Base-by-base conservation (phyloP, 2,329 filamentous ascomycete species). In the Aspergillus sp. region DNA sequence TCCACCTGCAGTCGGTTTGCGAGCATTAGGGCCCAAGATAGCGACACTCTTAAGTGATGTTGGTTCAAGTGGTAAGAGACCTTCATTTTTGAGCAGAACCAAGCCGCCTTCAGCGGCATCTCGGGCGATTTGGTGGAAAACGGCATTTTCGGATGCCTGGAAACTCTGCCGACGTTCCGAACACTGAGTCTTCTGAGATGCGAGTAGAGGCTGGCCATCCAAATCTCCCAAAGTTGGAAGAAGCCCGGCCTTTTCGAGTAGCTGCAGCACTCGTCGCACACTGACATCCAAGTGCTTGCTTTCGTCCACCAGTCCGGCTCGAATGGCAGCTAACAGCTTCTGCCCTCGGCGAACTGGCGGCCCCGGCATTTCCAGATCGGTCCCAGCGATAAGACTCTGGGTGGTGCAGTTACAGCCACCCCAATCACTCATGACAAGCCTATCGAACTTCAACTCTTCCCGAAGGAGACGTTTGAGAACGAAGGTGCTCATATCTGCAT, bases 401-500 rank as follows among this genome's bases (percentile, higher is more conserved):
- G 54, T 46, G 1, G 56, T 58, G n/a, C 32, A 42, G 42, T 59
- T 58, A 12, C 45, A 12, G 2, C 62, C 60, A 2, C 55, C 54
- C 61, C 58, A 65, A 51, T 65, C 63, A n/a, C 54, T 60, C 57
- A 62, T 61, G 2, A 63, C 56, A 3, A 63, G 29, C 0, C 59
- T 32, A 7, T 64, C 39, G 16, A 31, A 65, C 7, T 26, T 6
- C 52, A 49, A 60, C 42, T 63, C 60, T 1, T 51, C 29, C 7
- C 60, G 54, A 4, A 63, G 31, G 6, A 56, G 14, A 2, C 24
- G 26, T 9, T 45, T 11, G 14, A 63, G 39, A 4, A 63, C 32
- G 2, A n/a, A 16, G 1, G 39, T 14, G 7, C 39, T 52, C 5
- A 36, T 5, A 16, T 55, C 56, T 11, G 46, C 51, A 45, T 57